phyloP scores from a whole-genome alignment of 2,329 filamentous ascomycete species.

The Claviceps paspali region DNA sequence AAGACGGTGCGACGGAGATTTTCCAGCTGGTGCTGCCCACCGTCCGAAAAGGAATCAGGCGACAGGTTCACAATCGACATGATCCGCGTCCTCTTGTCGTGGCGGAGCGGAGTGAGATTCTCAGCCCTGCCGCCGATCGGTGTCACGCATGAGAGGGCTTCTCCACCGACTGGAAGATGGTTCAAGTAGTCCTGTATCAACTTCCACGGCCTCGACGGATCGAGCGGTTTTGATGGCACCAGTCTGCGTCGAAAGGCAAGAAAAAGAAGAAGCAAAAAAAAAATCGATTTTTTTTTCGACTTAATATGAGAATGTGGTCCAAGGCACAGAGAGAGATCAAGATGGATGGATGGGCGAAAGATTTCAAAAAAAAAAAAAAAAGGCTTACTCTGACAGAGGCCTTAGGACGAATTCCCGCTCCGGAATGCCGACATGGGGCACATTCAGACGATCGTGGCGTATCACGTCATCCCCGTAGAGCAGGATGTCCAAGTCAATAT shows the following conservation, averaged over 20 bases:
- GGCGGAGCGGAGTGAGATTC: constrained; percentile 42
- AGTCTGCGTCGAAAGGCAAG: constrained; percentile 29
- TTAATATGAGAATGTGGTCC: neutral
- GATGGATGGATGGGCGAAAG: too few relatives aligned
- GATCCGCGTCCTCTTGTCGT: constrained; percentile 51
- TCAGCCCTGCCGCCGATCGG: constrained; percentile 31
- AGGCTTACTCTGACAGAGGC: constrained; percentile 60
- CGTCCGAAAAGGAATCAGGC: constrained; percentile 94
- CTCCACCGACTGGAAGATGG: constrained; percentile 36
- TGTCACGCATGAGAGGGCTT: constrained; percentile 42
- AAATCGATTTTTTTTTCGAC: too few relatives aligned
- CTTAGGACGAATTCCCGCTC: constrained; percentile 90
- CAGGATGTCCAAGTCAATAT: constrained; percentile 87
- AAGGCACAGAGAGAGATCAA: neutral
- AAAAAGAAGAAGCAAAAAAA: too few relatives aligned
- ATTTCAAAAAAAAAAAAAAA: too few relatives aligned
- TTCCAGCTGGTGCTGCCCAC: constrained; percentile 44
- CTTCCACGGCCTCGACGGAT: constrained; percentile 42
- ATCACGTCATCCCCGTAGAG: constrained; percentile 58
- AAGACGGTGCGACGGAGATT: constrained; percentile 45
- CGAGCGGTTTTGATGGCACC: constrained; percentile 37
- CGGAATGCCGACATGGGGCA: constrained; percentile 73
- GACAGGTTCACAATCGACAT: constrained; percentile 96
- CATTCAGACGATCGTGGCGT: constrained; percentile 54
- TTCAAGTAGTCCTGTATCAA: constrained; percentile 46